Evolutionary conservation across 305 asterid genomes (phyloP), one percentile per base, ranked within the genome.

Genomic region (Petunia hybrid): DNA sequence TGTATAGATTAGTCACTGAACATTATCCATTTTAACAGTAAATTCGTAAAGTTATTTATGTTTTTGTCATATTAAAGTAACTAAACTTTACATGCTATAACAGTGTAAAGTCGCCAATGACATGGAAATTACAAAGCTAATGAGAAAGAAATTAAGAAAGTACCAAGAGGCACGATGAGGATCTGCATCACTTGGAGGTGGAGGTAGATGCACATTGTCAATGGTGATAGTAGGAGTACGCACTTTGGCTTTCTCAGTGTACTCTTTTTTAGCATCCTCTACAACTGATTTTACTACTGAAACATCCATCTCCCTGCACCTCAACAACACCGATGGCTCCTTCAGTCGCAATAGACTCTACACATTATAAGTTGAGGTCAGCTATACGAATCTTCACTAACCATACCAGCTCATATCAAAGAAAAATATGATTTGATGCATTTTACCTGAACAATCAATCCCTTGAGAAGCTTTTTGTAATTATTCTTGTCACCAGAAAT

Each of bases 251-350:
- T 80, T 86, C 67, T 81, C 84, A 0, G 80, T 77, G 16, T 88
- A 88, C n/a, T 86, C 89, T 7, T 57, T 79, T 80, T 86, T 86
- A 1, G 89, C 87, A 0, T 86, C 89, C 8, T 83, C 89, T 69
- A 88, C 35, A 43, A 88, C 84, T 51, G 89, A 88, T 66, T 80
- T 82, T 63, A 88, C 88, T 6, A 85, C 46, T 48, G 66, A 46
- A 16, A 31, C 59, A 62, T 88, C 91, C 84, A 84, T 84, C 86
- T 88, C 91, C 45, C 89, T 85, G 76, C 88, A 86, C 59, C 91
- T 77, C 85, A 88, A 43, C 80, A 88, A 40, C 60, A 88, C 87
- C 0, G 89, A 82, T 45, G 85, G 80, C 83, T 88, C 91, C 78
- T 83, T 81, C 55, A 86, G 69, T 61, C 88, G 56, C 14, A 84